Base-by-base conservation (phyloP, 495 filamentous ascomycete genomes). In the Lasiosphaeris hirsuta region DNA sequence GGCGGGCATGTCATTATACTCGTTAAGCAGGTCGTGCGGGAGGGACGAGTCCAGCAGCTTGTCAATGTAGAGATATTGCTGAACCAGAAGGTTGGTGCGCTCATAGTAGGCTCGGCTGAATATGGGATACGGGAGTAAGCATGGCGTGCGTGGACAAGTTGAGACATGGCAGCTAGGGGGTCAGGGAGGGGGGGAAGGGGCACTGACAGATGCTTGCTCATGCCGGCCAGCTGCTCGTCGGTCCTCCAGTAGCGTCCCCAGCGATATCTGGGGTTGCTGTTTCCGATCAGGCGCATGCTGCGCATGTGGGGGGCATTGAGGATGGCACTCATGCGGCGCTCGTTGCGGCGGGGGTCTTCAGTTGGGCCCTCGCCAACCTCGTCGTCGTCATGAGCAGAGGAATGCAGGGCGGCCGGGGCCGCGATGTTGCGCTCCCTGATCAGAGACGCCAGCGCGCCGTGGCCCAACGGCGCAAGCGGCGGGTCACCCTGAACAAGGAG, bases 1-100 rank as follows among this genome's bases (percentile, higher is more conserved):
- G 7, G 64, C 68, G 30, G 74, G 64, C 56, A 82, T 72, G 44
- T 83, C 66, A 52, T 82, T 81, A 70, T 97, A 97, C 63, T 96
- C 92, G 63, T 94, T 89, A 49, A 97, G 83, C 13, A 97, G 75
- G 64, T 88, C 84, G 58, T 91, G 90, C 0, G 92, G 90, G 6
- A 96, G 75, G 7, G 90, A 92, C 10, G 90, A 95, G 70, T 95
- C 91, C 36, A 97, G 80, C 15, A 97, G 73, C n/a, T 87, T 81
- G 70, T 97, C 92, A 60, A 96, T 95, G 64, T 93, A 96, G 46
- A 90, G 78, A 68, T 96, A 97, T 62, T 90, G 88, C 55, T 90
- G 87, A 49, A 97, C 83, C 9, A 97, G 72, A 51, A 78, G 80
- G 68, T 97, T 97, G 63, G 81, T 91, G 6, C 87, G 82, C 69